Evolutionary conservation across 169 alveolate species (phyloP).

Genomic region (Miamiensis avidus): DNA sequence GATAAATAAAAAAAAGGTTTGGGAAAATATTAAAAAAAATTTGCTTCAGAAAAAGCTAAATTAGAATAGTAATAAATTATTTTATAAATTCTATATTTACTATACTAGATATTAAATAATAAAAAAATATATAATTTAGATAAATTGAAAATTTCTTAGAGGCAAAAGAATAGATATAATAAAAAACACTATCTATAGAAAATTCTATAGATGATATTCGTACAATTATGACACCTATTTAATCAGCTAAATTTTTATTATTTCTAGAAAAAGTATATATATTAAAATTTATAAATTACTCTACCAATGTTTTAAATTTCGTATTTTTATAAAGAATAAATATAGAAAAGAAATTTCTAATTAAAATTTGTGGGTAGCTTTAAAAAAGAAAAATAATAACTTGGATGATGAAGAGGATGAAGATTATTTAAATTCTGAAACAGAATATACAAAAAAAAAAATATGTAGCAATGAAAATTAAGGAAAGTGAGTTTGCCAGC

Average conservation of each 20-base stretch:
- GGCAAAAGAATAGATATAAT: slow-evolving; percentile 27
- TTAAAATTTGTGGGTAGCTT: slow-evolving; percentile 29
- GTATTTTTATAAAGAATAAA: slow-evolving; percentile 30
- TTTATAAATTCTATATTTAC: too few species aligned
- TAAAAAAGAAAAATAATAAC: slow-evolving; percentile 10
- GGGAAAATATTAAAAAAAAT: slow-evolving; percentile 31
- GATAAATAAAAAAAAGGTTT: slow-evolving; percentile 28
- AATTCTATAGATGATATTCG: slow-evolving; percentile 43
- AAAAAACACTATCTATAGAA: slow-evolving; percentile 31
- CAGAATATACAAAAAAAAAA: too few species aligned
- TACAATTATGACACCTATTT: slow-evolving; percentile 26
- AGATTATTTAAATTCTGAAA: background rate
- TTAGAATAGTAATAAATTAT: slow-evolving; percentile 27
- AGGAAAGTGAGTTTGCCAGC: too few species aligned
- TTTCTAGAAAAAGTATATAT: slow-evolving; percentile 37
- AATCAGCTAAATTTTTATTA: slow-evolving; percentile 38
- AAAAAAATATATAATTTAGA: slow-evolving; percentile 1
- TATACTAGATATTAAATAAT: too few species aligned
- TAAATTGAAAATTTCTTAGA: slow-evolving; percentile 16
- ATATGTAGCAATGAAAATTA: too few species aligned
- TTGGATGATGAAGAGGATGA: slow-evolving; percentile 6
- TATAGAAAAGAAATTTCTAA: slow-evolving; percentile 45
- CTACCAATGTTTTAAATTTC: background rate
- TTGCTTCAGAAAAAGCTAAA: slow-evolving; percentile 34
- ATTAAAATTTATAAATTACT: background rate